Base-by-base conservation (phyloP, 139 green algal species). In the Picochlorum sp. region DNA sequence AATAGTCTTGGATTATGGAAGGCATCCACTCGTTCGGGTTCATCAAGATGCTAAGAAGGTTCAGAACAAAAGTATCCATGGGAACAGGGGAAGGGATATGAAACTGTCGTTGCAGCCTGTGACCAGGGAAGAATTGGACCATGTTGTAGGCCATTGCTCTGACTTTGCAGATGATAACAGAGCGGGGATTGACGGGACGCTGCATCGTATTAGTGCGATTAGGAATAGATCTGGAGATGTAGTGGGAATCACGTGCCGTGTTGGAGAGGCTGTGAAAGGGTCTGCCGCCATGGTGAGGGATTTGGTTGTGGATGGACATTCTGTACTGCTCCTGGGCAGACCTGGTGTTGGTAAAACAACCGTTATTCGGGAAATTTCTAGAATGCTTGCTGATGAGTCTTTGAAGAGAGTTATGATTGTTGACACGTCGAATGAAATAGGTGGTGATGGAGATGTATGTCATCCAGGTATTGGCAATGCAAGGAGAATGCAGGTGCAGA, bases 381-480 rank as follows among this genome's bases (percentile, higher is more conserved):
- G 80, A n/a, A 54, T 90, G 10, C 70, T 91, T 10, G 68, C 82
- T 2, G 83, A 87, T 31, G 65, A 68, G 6, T 71, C 49, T 30
- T 31, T 37, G 49, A 37, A 41, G 13, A 47, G 86, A 4, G 88
- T 95, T 14, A 76, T 96, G 8, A 75, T 96, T 7, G 87, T 98
- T 24, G 92, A 98, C 77, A 97, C 90, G 0, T 84, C 65, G 49
- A 97, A 97, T 49, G 92, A 98, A 79, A 95, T 97, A 49, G 92
- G 78, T 1, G 90, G 89, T 8, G 89, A 96, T 65, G 89, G 85
- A 3, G 81, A 92, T 72, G 69, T 93, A 3, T 81, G 87, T 0
- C 89, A 96, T 66, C 49, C 72, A 28, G 76, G 68, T 41, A 82
- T 90, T 45, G 79, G 79, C 13, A 26, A 45, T 9, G 82, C 83